phyloP scores from a whole-genome alignment of 495 filamentous ascomycete genomes.

The Mytilinidion resinicola region DNA sequence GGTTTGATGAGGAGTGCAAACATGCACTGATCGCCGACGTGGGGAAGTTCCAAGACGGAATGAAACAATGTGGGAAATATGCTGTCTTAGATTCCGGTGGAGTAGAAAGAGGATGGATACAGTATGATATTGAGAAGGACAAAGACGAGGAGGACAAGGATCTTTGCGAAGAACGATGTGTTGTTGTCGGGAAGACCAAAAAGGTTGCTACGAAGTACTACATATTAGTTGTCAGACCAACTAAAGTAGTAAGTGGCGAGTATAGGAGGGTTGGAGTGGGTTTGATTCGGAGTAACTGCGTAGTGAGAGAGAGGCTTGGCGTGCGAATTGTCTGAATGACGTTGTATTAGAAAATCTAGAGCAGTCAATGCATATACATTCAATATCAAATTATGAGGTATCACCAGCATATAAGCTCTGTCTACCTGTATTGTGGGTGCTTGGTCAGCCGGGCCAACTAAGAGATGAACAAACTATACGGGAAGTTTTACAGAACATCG shows the following conservation, averaged over 20 bases:
- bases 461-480: no score
- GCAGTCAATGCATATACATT: background rate
- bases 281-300: background rate
- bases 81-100: background rate
- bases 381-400: background rate
- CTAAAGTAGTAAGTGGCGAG: background rate
- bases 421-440: background rate
- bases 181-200: background rate
- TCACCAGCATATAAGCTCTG: background rate
- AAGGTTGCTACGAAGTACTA: background rate
- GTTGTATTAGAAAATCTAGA: background rate
- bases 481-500: no score
- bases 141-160: background rate
- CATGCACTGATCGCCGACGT: background rate
- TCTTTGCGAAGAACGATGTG: background rate
- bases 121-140: background rate
- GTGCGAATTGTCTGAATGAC: background rate
- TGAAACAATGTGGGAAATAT: background rate
- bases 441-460: background rate
- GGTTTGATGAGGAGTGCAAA: background rate
- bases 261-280: background rate
- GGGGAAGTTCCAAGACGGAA: background rate
- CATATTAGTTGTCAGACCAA: background rate
- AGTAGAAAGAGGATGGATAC: conserved; percentile 4
- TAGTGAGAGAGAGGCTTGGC: background rate